Conservation (phyloP, 2,329 filamentous ascomycete genomes). For the Sarocladium strictum region DNA sequence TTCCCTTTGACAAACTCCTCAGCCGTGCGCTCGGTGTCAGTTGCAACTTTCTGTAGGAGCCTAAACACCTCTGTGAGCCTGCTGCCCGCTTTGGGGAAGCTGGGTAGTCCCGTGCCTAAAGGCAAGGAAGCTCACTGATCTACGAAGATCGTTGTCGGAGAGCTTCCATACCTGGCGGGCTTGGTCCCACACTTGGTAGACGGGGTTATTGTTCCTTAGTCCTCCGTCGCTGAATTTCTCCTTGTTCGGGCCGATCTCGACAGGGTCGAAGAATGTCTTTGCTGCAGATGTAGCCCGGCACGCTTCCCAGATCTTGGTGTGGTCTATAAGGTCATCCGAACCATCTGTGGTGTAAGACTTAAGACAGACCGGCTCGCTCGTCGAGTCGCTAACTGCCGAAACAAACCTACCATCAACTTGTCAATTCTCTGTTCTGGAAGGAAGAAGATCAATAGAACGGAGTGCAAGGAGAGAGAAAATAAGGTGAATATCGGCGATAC, state of each 20-base stretch:
- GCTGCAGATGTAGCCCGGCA: not conserved
- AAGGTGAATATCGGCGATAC: not conserved
- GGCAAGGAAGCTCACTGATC: constrained; percentile 29
- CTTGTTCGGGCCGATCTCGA: constrained; percentile 14
- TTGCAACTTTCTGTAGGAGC: constrained; percentile 21
- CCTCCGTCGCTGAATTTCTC: constrained; percentile 33
- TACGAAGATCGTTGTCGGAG: constrained; percentile 15
- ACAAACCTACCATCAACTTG: not conserved
- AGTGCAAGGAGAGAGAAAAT: not conserved
- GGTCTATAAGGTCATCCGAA: not conserved
- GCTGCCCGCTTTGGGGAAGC: constrained; percentile 17
- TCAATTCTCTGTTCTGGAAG: not conserved
- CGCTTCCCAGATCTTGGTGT: not conserved
- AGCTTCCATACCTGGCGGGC: constrained; percentile 28
- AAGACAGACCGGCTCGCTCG: constrained; percentile 21
- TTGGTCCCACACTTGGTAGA: constrained; percentile 31
- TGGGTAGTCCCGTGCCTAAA: constrained; percentile 31
- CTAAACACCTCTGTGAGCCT: not conserved
- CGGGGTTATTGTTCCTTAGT: constrained; percentile 35
- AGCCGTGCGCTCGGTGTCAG: constrained; percentile 32
- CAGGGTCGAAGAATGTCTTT: not conserved
- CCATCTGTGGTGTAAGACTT: not conserved
- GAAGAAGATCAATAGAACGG: too few relatives aligned
- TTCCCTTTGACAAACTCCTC: constrained; percentile 25
- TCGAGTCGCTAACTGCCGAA: constrained; percentile 13